Base-by-base conservation (phyloP, 129 eudicot species). In the Arctium lappa region DNA sequence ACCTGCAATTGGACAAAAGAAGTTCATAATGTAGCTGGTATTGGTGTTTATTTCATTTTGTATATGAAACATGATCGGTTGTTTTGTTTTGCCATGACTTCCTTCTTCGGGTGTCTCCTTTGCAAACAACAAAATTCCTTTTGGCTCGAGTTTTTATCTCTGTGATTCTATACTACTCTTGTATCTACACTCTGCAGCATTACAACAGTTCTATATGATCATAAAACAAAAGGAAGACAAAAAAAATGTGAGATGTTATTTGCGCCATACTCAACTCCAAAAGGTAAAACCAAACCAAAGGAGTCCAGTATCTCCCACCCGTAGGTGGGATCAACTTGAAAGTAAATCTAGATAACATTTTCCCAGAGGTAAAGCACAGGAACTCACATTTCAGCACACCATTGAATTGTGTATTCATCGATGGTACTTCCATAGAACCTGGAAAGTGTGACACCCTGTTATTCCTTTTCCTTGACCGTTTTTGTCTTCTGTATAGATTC, bases 401-500 rank as follows among this genome's bases (percentile, higher is more conserved):
- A 63, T 73, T 69, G 62, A 83, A 62, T 11, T 40, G 36, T 73
- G 48, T 72, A 53, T 79, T 78, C 78, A 84, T 79, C 60, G 44
- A 38, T 16, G 66, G 38, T 48, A 36, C 34, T 72, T 72, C 10
- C 1, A 68, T 18, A 72, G 33, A 18, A 63, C 30, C 4, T 9
- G 72, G 38, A 30, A 37, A 72, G 78, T 18, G 11, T 80, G 27
- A 10, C 29, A 34, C 36, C 16, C 34, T 3, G 70, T 66, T 79
- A 79, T 73, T 84, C 87, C 76, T 84, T 74, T 73, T 84, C 84
- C 84, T 84, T 65, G 11, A 73, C 87, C 63, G 84, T 6, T 73
- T 84, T 84, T 65, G 84, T 79, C 46, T 79, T 84, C 27, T 79
- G 76, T 65, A 84, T 79, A 68, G 87, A 79, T 65, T 84, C 87